Percentiles rank a stretch among this genome's conserved stretches.
Evolutionary conservation across 805 yeast genomes (phyloP).

Genomic region (Brettanomyces anomalus): DNA sequence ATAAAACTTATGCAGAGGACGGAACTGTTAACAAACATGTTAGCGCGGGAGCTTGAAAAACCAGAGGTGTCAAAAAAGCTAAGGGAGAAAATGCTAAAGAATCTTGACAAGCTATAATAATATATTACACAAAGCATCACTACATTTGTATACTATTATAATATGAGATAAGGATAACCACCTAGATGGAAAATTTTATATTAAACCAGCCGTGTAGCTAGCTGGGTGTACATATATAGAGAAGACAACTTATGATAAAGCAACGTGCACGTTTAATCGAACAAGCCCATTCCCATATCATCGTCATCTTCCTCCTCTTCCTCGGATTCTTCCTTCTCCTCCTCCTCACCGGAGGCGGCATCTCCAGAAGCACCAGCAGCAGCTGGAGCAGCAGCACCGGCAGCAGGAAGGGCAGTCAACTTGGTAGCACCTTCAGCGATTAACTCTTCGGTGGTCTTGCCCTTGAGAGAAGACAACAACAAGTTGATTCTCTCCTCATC

Average conservation of each 20-base stretch:
- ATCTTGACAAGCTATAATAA: too few species aligned
- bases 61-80: not conserved
- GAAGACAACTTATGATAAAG: too few species aligned
- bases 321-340: conserved; percentile 56
- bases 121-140: too few species aligned
- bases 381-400: conserved; percentile 90
- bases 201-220: too few species aligned
- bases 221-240: too few species aligned
- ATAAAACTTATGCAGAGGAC: not conserved
- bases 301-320: conserved; percentile 64
- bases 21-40: not conserved
- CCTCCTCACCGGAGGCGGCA: conserved; percentile 67
- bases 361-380: conserved; percentile 64
- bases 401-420: conserved; percentile 96
- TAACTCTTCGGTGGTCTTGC: conserved; percentile 84
- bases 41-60: not conserved
- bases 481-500: conserved; percentile 80
- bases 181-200: too few species aligned
- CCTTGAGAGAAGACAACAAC: conserved; percentile 81
- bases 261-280: conserved; percentile 20
- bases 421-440: conserved; percentile 92
- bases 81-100: not conserved
- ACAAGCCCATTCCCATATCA: conserved; percentile 39
- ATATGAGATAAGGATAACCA: too few species aligned
- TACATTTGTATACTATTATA: too few species aligned